Percentiles rank a stretch among this genome's conserved stretches.
These are phyloP conservation scores for Wickerhamomyces ciferrii DNA, from an alignment of 805 yeast species.

Conservation along the genomic window DNA sequence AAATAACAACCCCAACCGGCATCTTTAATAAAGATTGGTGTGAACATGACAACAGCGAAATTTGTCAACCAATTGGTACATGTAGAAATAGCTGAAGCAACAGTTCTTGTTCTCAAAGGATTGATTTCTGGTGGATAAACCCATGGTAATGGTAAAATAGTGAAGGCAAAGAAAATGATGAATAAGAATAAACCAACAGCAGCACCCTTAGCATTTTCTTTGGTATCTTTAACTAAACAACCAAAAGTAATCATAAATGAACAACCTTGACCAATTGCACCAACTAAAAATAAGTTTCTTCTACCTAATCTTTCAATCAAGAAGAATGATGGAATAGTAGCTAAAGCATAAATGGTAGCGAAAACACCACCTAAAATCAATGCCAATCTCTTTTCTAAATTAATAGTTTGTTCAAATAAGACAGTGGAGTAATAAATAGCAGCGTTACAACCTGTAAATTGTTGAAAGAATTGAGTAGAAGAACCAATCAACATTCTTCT, in stretches of 20 bases:
- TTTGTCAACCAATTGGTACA: slow-evolving; percentile 63
- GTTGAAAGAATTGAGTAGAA: slow-evolving; percentile 65
- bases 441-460: slow-evolving; percentile 68
- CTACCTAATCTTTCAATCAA: slow-evolving; percentile 46
- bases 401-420: slow-evolving; percentile 45
- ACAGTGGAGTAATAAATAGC: slow-evolving; percentile 63
- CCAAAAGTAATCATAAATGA: slow-evolving; percentile 46
- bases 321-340: slow-evolving; percentile 45
- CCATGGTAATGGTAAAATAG: slow-evolving; percentile 57
- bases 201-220: slow-evolving; percentile 53
- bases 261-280: slow-evolving; percentile 45
- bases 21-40: slow-evolving; percentile 48
- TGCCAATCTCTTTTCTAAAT: slow-evolving; percentile 43
- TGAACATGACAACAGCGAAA: slow-evolving; percentile 63
- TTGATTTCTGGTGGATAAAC: slow-evolving; percentile 61
- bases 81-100: slow-evolving; percentile 57
- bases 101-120: slow-evolving; percentile 53
- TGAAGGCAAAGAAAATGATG: slow-evolving; percentile 40
- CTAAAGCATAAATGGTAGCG: slow-evolving; percentile 21
- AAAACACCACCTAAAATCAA: slow-evolving; percentile 62
- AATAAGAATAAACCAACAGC: slow-evolving; percentile 57
- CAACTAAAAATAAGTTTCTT: slow-evolving; percentile 42
- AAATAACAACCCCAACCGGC: slow-evolving; percentile 62
- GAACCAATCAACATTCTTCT: slow-evolving; percentile 54
- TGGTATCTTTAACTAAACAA: slow-evolving; percentile 34